phyloP scores from a whole-genome alignment of 352 stramenopile species.

The Peronospora destructor region DNA sequence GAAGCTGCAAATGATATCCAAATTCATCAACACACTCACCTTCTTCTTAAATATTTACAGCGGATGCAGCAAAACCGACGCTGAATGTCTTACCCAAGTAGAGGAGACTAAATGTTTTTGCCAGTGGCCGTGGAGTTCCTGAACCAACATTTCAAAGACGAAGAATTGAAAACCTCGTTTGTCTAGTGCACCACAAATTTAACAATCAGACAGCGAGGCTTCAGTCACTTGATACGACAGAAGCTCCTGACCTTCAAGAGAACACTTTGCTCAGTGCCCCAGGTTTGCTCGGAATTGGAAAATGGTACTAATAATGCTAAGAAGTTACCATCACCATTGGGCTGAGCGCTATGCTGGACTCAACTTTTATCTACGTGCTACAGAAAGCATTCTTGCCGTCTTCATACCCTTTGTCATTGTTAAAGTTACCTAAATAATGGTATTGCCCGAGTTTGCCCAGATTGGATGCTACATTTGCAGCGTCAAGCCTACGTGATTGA shows the following conservation, averaged over 20 bases:
- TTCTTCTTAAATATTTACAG: conserved; percentile 25
- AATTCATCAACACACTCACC: too few relatives aligned
- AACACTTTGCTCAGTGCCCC: too few relatives aligned
- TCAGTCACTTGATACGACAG: conserved; percentile 56
- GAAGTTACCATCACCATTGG: too few relatives aligned
- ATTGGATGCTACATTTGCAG: too few relatives aligned
- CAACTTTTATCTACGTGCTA: too few relatives aligned
- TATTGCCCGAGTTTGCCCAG: too few relatives aligned
- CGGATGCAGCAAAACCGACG: conserved; percentile 5
- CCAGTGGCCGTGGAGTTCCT: neutral
- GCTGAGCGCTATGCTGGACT: too few relatives aligned
- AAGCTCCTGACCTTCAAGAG: conserved; percentile 71
- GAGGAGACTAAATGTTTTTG: neutral
- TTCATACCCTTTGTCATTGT: too few relatives aligned
- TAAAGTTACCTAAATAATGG: too few relatives aligned
- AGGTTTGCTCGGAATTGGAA: conserved; percentile 60
- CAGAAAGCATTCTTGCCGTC: too few relatives aligned
- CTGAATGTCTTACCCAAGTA: conserved; percentile 3
- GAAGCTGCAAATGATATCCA: conserved; percentile 3
- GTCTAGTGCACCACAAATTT: conserved; percentile 71
- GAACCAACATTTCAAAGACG: conserved; percentile 10
- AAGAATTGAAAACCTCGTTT: conserved; percentile 29
- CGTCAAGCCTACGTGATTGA: too few relatives aligned
- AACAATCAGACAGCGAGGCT: conserved; percentile 56
- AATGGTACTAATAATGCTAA: too few relatives aligned